Conservation (phyloP, 2,329 filamentous ascomycete species). For the Alternaria longipes region DNA sequence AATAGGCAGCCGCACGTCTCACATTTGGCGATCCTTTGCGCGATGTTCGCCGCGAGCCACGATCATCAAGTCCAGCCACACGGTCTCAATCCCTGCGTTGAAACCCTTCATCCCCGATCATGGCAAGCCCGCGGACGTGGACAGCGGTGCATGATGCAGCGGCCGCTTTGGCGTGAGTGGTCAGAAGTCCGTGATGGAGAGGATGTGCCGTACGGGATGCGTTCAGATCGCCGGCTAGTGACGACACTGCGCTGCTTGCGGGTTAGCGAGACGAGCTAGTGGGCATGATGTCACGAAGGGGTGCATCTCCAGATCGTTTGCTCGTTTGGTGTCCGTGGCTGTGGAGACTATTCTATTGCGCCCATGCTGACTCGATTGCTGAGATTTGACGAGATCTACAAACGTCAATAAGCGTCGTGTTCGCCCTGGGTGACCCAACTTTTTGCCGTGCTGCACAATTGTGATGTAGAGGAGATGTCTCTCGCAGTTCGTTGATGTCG, state of each 20-base stretch:
- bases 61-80: not conserved
- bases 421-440: not conserved
- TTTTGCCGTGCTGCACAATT: not conserved
- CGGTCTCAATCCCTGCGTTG: not conserved
- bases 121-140: not conserved
- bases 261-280: not conserved
- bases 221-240: slow-evolving; percentile 1
- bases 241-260: not conserved
- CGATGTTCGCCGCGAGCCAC: not conserved
- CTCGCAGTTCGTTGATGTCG: not conserved
- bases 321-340: not conserved
- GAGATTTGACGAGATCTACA: not conserved
- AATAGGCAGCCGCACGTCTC: slow-evolving; percentile 4
- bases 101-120: slow-evolving; percentile 1
- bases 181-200: not conserved
- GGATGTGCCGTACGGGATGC: not conserved
- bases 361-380: not conserved
- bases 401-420: not conserved
- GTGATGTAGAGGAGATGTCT: not conserved
- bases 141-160: not conserved
- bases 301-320: not conserved
- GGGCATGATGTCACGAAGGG: not conserved
- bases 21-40: not conserved
- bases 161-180: not conserved
- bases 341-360: not conserved